A percentile compares a stretch with the other conserved stretches of the same genome.
Evolutionary conservation across 495 filamentous ascomycete genomes (phyloP).

Genomic region (Usnea hakonensis): DNA sequence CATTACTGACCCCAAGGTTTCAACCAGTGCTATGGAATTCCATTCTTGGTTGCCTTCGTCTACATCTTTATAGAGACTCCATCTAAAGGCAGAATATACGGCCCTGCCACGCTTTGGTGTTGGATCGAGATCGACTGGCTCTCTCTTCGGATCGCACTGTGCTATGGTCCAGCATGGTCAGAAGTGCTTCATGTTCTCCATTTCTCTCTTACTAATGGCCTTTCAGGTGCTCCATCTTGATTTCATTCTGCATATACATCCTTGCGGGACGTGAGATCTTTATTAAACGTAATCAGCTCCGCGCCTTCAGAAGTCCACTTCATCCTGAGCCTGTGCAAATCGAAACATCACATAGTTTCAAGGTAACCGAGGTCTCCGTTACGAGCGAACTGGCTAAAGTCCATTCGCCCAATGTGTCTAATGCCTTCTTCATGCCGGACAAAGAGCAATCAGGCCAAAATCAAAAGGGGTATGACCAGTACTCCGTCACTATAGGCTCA

Average conservation of each 20-base stretch:
- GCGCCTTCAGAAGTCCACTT: constrained; percentile 25
- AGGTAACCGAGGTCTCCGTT: constrained; percentile 18
- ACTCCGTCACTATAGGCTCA: constrained; percentile 17
- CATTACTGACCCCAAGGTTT: background rate
- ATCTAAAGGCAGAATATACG: constrained; percentile 55
- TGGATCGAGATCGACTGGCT: constrained; percentile 67
- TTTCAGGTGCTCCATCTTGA: constrained; percentile 49
- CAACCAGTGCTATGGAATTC: constrained; percentile 60
- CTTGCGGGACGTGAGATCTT: constrained; percentile 67
- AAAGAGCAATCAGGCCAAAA: background rate
- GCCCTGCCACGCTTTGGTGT: constrained; percentile 79
- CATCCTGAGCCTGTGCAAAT: background rate
- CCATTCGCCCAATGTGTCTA: background rate
- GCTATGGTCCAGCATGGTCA: constrained; percentile 80
- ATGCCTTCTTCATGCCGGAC: background rate
- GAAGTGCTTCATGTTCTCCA: constrained; percentile 4
- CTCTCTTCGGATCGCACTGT: constrained; percentile 62
- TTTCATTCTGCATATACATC: constrained; percentile 67
- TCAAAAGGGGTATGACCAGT: constrained; percentile 10
- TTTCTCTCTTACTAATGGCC: background rate
- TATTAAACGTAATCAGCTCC: constrained; percentile 39
- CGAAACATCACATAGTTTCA: constrained; percentile 15
- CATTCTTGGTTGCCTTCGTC: constrained; percentile 58
- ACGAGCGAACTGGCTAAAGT: constrained; percentile 15
- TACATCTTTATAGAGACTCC: constrained; percentile 56